Base-by-base conservation (phyloP, 176 grass and related monocot genomes). In the Cenchrus fungigraminus region DNA sequence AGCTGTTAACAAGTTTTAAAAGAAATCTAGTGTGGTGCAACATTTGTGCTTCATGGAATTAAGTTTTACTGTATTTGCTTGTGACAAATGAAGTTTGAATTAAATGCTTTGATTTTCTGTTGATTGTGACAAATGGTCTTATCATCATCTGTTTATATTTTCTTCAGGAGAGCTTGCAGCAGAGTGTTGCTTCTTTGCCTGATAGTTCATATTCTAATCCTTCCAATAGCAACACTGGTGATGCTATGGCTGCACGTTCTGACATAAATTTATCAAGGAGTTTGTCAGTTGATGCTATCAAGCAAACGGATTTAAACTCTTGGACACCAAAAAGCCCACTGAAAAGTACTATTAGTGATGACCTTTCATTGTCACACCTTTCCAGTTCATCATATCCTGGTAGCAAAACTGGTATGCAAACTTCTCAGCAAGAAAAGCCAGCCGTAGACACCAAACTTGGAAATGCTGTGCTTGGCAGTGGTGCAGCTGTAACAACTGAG, bases 111-210 rank as follows among this genome's bases (percentile, higher is more conserved):
- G 44, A 76, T 87, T 77, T 71, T 65, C 19, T 82, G 11, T 69
- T 59, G 63, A 62, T 6, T 50, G 69, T 73, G 28, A 61, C 44
- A 42, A 6, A 46, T 78, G 17, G 13, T 80, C 56, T 71, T 89
- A 66, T 80, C 10, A 62, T 51, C 67, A 77, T 87, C 65, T 91
- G 7, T 60, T 80, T 68, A 62, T 86, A 68, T 71, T 59, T 91
- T 70, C 79, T 83, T 84, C 66, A 99, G 97, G 91, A 82, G 74
- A 86, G 82, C 58, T 86, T 88, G 83, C 81, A 85, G 49, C 83
- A 87, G 58, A 79, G 68, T 67, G 60, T 56, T 74, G 84, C 85
- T 87, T 87, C 91, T 78, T 66, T 85, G 44, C 87, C 88, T 85
- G 83, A 81, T 63, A 83, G 71, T 75, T 89, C 89, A 57, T 91